Conservation (phyloP, 306 rosid species). For the Astragalus membranaceus region DNA sequence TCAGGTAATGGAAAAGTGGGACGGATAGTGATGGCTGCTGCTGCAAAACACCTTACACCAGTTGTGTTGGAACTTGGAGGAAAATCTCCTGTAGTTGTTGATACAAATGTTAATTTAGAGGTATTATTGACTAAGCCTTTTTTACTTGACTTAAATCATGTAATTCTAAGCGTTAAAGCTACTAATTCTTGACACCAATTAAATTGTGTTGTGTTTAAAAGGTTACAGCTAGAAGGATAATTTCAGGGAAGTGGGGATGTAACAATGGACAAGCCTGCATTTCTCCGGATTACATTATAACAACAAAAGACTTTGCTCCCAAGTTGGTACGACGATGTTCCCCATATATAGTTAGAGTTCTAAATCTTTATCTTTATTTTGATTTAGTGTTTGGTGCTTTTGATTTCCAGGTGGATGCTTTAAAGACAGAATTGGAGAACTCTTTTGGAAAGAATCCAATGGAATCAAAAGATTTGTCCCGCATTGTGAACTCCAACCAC, state of each 20-base stretch:
- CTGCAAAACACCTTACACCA: slow-evolving; percentile 96
- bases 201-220: slow-evolving; percentile 21
- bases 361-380: neutral
- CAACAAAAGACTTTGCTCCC: slow-evolving; percentile 80
- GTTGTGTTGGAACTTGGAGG: slow-evolving; percentile 96
- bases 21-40: slow-evolving; percentile 86
- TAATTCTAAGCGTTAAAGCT: no score
- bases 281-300: slow-evolving; percentile 67
- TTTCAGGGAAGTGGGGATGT: slow-evolving; percentile 86
- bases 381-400: slow-evolving; percentile 10
- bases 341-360: neutral
- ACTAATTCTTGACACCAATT: neutral
- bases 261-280: slow-evolving; percentile 93
- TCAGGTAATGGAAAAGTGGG: slow-evolving; percentile 77
- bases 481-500: slow-evolving; percentile 74
- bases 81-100: slow-evolving; percentile 85
- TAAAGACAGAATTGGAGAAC: slow-evolving; percentile 62
- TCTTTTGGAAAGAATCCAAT: slow-evolving; percentile 68
- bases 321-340: slow-evolving; percentile 56
- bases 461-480: slow-evolving; percentile 82
- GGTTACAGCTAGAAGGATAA: slow-evolving; percentile 73
- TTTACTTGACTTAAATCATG: neutral
- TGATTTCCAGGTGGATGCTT: slow-evolving; percentile 56
- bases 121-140: slow-evolving; percentile 26
- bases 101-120: slow-evolving; percentile 51